A percentile compares a stretch with the other conserved stretches of the same genome.
Conservation (phyloP, 2,329 filamentous ascomycete genomes). For the Triangularia verruculosa region DNA sequence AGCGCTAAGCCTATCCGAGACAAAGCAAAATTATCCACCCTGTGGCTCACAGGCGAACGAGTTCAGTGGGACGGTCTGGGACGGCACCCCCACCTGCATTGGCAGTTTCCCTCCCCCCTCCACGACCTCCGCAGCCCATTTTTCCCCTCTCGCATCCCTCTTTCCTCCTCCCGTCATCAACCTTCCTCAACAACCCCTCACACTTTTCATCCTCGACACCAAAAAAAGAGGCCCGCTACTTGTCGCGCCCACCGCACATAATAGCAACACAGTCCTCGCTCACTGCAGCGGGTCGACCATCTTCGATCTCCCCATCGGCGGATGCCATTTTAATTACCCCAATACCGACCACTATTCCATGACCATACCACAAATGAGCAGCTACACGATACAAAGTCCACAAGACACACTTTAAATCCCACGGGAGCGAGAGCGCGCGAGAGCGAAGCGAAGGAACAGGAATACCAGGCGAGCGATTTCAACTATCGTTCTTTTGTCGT, state of each 20-base stretch:
- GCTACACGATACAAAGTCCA: conserved; percentile 47
- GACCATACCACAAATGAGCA: conserved; percentile 57
- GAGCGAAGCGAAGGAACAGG: conserved; percentile 39
- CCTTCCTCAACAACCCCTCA: conserved; percentile 28
- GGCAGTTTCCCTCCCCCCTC: conserved; percentile 22
- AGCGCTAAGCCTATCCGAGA: conserved; percentile 22
- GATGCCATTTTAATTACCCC: conserved; percentile 38
- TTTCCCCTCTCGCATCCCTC: conserved; percentile 28
- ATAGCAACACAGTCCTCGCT: conserved; percentile 27
- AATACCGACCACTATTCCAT: conserved; percentile 46
- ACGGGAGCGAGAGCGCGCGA: conserved; percentile 64
- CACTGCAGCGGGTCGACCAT: conserved; percentile 29
- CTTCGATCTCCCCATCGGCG: conserved; percentile 30
- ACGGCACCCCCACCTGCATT: conserved; percentile 25
- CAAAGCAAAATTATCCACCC: conserved; percentile 27
- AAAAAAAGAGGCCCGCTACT: conserved; percentile 26
- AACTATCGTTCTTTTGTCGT: conserved; percentile 52
- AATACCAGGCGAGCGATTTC: conserved; percentile 56
- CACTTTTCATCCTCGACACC: conserved; percentile 31
- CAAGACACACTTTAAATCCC: conserved; percentile 68
- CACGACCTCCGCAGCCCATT: conserved; percentile 26
- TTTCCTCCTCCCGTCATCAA: conserved; percentile 23
- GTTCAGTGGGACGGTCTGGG: conserved; percentile 9
- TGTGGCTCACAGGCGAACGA: conserved; percentile 17
- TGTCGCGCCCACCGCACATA: background rate